phyloP scores from a whole-genome alignment of 805 yeast species.

The Sugiyamaella floridensis region DNA sequence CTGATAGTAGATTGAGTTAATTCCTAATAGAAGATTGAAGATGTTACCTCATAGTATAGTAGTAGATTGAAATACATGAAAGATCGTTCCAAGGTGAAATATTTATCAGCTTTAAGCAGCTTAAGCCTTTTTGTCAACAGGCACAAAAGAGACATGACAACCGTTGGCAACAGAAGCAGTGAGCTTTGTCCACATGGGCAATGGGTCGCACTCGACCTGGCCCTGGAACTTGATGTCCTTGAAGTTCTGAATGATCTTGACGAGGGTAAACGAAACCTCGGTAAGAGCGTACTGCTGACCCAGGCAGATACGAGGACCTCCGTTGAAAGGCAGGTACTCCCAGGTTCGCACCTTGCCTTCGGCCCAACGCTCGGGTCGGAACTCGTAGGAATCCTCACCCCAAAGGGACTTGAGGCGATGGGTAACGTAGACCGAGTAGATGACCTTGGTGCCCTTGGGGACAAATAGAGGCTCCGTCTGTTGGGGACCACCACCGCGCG shows the following conservation, averaged over 20 bases:
- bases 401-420: conserved; percentile 38
- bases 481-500: conserved; percentile 46
- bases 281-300: conserved; percentile 53
- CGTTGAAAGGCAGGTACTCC: conserved; percentile 48
- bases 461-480: conserved; percentile 35
- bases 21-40: no score
- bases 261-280: conserved; percentile 42
- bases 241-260: conserved; percentile 32
- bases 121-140: neutral
- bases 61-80: no score
- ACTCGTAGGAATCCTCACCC: conserved; percentile 36
- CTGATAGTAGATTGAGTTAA: no score
- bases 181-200: conserved; percentile 3
- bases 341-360: conserved; percentile 34
- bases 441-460: conserved; percentile 39
- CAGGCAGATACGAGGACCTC: conserved; percentile 50
- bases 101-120: no score
- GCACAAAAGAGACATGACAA: neutral
- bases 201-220: neutral
- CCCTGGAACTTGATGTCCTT: conserved; percentile 6
- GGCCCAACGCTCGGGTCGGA: conserved; percentile 37
- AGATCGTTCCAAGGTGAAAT: no score
- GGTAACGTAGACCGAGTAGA: conserved; percentile 36
- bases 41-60: no score
- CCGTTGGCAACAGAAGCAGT: conserved; percentile 6